Evolutionary conservation across 139 green algal genomes (phyloP), one percentile per base, ranked within the genome.

Genomic region (Tetradesmus obliquus): DNA sequence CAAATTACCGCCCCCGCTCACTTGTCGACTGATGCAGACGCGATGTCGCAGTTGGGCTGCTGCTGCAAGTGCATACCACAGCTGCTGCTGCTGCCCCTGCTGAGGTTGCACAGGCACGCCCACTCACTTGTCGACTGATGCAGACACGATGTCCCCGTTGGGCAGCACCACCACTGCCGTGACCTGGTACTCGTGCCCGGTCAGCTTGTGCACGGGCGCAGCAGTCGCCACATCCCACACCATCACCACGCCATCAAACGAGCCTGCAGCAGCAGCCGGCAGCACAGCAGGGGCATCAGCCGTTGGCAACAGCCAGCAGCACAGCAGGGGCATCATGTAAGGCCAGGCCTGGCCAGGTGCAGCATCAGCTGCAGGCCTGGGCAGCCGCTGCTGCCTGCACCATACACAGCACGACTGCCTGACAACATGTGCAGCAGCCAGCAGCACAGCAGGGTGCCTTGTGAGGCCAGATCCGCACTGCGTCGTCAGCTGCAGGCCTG

Each of bases 171-270:
- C 95, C 88, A 99, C 90, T 1, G 93, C 93, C 1, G 97, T 96
- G 32, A 99, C 97, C 94, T 98, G 97, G 80, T 98, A 97, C 84
- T 96, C 72, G 89, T 99, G 98, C 13, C 98, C 98, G 9, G 92
- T 58, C 55, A 98, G 82, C 7, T 76, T 83, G 5, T 95, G 91
- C 3, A 96, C 32, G 1, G 92, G 54, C 17, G 72, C 2, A 0
- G 88, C 93, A 9, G 85, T 95, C 10, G 82, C 51, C 0, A 93
- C 53, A 88, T 99, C 95, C 98, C 98, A 99, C 83, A 99, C 91
- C 1, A 96, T 94, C 12, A 99, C 94, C 0, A 81, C 94, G 2
- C 82, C 95, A 90, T 99, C 98, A 22, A 97, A 94, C 0, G 98
- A 98, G 8, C 97, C 97, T 98, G 84, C 58, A 2, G 89, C 22